Base-by-base conservation (phyloP, 306 rosid genomes). In the Dryas alaskensis region DNA sequence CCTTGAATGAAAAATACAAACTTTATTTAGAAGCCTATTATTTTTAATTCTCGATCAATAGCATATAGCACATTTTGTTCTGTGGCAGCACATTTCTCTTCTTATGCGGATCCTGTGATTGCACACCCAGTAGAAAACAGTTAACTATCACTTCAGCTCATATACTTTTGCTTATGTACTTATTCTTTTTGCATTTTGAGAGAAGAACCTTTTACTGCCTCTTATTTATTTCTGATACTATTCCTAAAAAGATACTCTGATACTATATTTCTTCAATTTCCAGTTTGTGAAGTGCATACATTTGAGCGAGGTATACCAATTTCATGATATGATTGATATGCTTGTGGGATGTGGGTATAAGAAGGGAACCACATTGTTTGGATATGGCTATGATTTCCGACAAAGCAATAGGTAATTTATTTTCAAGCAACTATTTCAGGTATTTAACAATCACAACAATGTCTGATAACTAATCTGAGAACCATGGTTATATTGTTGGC, bases 351-450 rank as follows among this genome's bases (percentile, higher is more conserved):
- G 97, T 59, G 97, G 98, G 10, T 89, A 88, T 73, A 81, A 88
- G 80, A 91, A 93, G 78, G 98, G 98, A 66, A 85, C 96, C 75
- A 93, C 98, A 44, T 85, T 91, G 84, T 93, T 91, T 84, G 98
- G 98, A 65, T 93, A 77, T 65, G 98, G 98, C 74, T 93, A 93
- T 72, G 98, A 93, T 80, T 91, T 93, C 85, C 79, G 97, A 76
- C 98, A 93, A 83, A 93, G 98, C 86, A 89, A 84, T 78, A 83
- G 98, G 98, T 93, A 83, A 62, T 57, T 16, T 60, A 50, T 53
- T 53, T 58, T 61, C 8, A 4, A 69, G 51, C 9, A 16, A 61
- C 44, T 44, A 45, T 58, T 47, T 58, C 9, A 52, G 17, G 19
- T 70, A 10, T 49, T 42, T 27, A 16, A 47, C 11, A 44, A 42